These are phyloP conservation scores for Metschnikowia continentalis DNA, from an alignment of 805 yeast species.

Conservation along the genomic window DNA sequence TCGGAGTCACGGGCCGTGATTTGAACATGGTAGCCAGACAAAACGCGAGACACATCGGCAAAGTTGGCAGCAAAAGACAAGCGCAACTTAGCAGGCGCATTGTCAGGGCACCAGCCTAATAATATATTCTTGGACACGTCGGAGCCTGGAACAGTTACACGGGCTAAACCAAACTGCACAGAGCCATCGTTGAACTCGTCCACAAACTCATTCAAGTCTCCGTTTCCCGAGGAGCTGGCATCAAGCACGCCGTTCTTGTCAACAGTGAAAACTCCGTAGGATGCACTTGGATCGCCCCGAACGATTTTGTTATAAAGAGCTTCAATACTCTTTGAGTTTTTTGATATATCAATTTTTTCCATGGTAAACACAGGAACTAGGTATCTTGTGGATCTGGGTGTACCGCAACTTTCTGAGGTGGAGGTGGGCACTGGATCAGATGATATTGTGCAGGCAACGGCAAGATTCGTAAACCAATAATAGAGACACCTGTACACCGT, in stretches of 20 bases:
- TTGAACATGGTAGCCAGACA: slow-evolving; percentile 89
- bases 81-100: slow-evolving; percentile 75
- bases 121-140: slow-evolving; percentile 80
- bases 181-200: slow-evolving; percentile 79
- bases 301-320: slow-evolving; percentile 74
- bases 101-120: slow-evolving; percentile 97
- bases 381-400: background rate
- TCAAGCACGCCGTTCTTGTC: slow-evolving; percentile 48
- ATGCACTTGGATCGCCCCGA: slow-evolving; percentile 61
- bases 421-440: slow-evolving; percentile 1
- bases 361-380: slow-evolving; percentile 20
- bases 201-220: slow-evolving; percentile 72
- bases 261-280: slow-evolving; percentile 82
- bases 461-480: too few species aligned
- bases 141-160: slow-evolving; percentile 88
- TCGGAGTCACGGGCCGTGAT: slow-evolving; percentile 93
- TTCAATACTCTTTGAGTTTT: slow-evolving; percentile 73
- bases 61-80: slow-evolving; percentile 74
- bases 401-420: slow-evolving; percentile 2
- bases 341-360: slow-evolving; percentile 58
- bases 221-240: slow-evolving; percentile 52
- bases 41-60: slow-evolving; percentile 65
- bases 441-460: background rate
- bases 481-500: background rate
- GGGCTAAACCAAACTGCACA: slow-evolving; percentile 85